Percentiles rank a stretch among this genome's conserved stretches.
Conservation (phyloP, 2,329 filamentous ascomycete genomes). For the Cordyceps tenuipes region DNA sequence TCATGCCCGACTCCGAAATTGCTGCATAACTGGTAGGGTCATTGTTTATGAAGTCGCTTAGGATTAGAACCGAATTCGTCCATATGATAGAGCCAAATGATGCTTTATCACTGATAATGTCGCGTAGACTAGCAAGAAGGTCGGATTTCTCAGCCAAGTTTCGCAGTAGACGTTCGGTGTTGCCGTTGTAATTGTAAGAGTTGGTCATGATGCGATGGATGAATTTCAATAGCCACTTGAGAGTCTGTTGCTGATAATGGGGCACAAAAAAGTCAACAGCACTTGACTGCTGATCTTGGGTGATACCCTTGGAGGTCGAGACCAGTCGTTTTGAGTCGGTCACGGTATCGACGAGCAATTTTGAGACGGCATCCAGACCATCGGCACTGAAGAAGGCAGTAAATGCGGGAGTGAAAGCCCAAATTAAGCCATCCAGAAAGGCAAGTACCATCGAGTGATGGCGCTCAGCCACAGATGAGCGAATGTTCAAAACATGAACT, state of each 20-base stretch:
- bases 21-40: conserved; percentile 96
- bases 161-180: conserved; percentile 80
- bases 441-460: conserved; percentile 76
- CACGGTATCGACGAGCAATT: conserved; percentile 74
- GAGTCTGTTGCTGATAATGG: conserved; percentile 84
- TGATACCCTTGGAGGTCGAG: conserved; percentile 63
- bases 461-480: conserved; percentile 72
- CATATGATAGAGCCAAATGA: conserved; percentile 89
- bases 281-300: conserved; percentile 60
- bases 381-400: conserved; percentile 71
- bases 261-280: conserved; percentile 90
- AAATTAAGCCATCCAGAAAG: conserved; percentile 83
- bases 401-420: conserved; percentile 77
- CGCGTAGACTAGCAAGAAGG: conserved; percentile 67
- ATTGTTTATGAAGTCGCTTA: conserved; percentile 97
- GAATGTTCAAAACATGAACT: conserved; percentile 77
- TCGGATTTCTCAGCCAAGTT: conserved; percentile 92
- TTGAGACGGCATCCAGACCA: conserved; percentile 84
- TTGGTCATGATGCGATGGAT: conserved; percentile 90
- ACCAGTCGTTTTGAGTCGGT: conserved; percentile 58
- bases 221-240: conserved; percentile 93
- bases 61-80: conserved; percentile 85
- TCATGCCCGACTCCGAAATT: conserved; percentile 87
- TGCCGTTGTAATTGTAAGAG: conserved; percentile 60
- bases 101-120: conserved; percentile 70